Percentiles rank a stretch among this genome's conserved stretches.
Conservation (phyloP, 306 rosid species). For the Gastrolobium bilobum region DNA sequence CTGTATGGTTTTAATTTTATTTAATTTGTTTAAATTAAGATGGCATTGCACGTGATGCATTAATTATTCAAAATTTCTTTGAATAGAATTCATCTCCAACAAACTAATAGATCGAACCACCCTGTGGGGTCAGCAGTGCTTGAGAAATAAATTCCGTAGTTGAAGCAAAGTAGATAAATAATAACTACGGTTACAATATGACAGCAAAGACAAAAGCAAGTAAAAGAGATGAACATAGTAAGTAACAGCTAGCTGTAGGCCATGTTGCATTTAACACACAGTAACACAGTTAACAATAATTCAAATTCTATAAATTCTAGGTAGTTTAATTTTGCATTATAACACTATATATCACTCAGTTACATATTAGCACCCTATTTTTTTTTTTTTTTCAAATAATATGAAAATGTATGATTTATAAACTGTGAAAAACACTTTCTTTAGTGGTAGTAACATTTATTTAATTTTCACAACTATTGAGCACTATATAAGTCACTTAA, state of each 20-base stretch:
- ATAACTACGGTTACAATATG: constrained; percentile 36
- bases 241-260: constrained; percentile 46
- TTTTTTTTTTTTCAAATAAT: too few relatives aligned
- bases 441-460: not conserved
- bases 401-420: too few relatives aligned
- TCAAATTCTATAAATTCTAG: not conserved
- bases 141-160: constrained; percentile 34
- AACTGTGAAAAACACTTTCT: not conserved
- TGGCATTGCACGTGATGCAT: too few relatives aligned
- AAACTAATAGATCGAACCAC: constrained; percentile 20
- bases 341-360: not conserved
- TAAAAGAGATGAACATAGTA: not conserved
- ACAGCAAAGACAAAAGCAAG: constrained; percentile 33
- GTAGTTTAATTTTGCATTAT: not conserved
- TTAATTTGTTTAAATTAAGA: too few relatives aligned
- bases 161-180: constrained; percentile 43
- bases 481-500: constrained; percentile 39
- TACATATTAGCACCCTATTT: not conserved
- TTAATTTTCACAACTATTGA: not conserved
- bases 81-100: not conserved
- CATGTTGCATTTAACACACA: constrained; percentile 37
- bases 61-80: not conserved
- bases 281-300: not conserved
- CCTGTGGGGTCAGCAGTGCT: constrained; percentile 18
- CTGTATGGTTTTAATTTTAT: too few relatives aligned